A percentile compares a stretch with the other conserved stretches of the same genome.
These are phyloP conservation scores for Immersiella caudata DNA, from an alignment of 495 filamentous ascomycete genomes.

Conservation along the genomic window DNA sequence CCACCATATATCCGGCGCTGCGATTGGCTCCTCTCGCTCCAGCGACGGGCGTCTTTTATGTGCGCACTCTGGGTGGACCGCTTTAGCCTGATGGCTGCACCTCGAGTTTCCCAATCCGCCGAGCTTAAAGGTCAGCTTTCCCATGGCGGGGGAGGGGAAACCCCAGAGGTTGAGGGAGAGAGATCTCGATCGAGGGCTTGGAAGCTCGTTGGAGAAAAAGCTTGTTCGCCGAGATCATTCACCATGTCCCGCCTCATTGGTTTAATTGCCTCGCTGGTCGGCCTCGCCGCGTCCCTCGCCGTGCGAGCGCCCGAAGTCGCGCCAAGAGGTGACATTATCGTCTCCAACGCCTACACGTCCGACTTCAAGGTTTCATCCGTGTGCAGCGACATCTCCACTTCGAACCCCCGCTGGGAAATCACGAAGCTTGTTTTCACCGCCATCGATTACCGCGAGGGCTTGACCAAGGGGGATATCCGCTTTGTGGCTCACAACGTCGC, in stretches of 20 bases:
- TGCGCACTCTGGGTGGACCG: not conserved
- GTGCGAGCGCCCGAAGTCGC: not conserved
- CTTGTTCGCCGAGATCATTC: not conserved
- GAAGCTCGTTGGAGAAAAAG: not conserved
- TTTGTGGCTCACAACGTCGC: not conserved
- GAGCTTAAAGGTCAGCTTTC: not conserved
- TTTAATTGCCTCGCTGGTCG: not conserved
- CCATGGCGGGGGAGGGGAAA: not conserved
- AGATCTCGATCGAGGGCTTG: not conserved
- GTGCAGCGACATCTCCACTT: constrained; percentile 1
- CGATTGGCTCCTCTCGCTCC: not conserved
- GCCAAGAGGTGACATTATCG: not conserved
- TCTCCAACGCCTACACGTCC: not conserved
- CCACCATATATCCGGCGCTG: not conserved
- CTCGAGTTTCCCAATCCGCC: not conserved
- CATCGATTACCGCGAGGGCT: not conserved
- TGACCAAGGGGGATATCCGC: not conserved
- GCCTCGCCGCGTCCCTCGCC: not conserved
- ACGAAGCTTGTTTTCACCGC: not conserved
- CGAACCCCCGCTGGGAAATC: not conserved
- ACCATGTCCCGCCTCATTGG: not conserved
- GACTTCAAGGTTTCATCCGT: not conserved
- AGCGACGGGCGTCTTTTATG: not conserved
- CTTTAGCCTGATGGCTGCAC: not conserved
- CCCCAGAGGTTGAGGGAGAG: not conserved